Percentiles rank a stretch among this genome's conserved stretches.
phyloP scores from a whole-genome alignment of 2,329 filamentous ascomycete species.

The Cercospora sp. region DNA sequence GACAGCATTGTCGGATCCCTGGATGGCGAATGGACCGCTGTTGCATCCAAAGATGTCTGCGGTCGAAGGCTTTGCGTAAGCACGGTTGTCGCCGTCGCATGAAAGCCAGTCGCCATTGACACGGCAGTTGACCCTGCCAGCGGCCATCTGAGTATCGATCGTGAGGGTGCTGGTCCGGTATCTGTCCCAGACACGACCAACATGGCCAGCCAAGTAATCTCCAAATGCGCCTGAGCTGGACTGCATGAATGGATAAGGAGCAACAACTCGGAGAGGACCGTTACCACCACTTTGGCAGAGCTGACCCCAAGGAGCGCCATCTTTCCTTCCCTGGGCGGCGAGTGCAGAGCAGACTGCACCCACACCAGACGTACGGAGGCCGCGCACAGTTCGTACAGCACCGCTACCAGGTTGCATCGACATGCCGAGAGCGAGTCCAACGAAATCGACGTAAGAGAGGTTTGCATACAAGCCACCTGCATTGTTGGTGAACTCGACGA shows the following conservation, averaged over 20 bases:
- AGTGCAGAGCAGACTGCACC: slow-evolving; percentile 56
- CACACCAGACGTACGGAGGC: slow-evolving; percentile 59
- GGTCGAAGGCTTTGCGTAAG: slow-evolving; percentile 59
- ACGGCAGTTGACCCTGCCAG: slow-evolving; percentile 55
- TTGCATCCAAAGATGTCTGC: slow-evolving; percentile 69
- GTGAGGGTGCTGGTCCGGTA: slow-evolving; percentile 51
- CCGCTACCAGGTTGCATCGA: slow-evolving; percentile 54
- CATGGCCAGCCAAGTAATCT: slow-evolving; percentile 54
- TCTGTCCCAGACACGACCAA: slow-evolving; percentile 53
- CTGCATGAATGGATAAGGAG: slow-evolving; percentile 46
- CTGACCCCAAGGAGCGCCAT: slow-evolving; percentile 63
- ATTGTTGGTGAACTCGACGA: slow-evolving; percentile 50
- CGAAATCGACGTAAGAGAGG: slow-evolving; percentile 35
- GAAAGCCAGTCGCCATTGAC: slow-evolving; percentile 48
- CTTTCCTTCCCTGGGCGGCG: slow-evolving; percentile 53
- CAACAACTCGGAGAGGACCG: slow-evolving; percentile 45
- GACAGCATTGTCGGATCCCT: slow-evolving; percentile 42
- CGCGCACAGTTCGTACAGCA: slow-evolving; percentile 53
- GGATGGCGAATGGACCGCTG: slow-evolving; percentile 59
- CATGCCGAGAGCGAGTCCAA: slow-evolving; percentile 53
- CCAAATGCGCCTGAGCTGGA: slow-evolving; percentile 49
- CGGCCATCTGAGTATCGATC: slow-evolving; percentile 64
- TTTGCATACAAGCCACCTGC: slow-evolving; percentile 47
- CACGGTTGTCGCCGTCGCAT: slow-evolving; percentile 41
- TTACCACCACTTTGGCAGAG: slow-evolving; percentile 52